These are phyloP conservation scores for Viscum album DNA, from an alignment of 177 flowering plant genomes.

Conservation along the genomic window DNA sequence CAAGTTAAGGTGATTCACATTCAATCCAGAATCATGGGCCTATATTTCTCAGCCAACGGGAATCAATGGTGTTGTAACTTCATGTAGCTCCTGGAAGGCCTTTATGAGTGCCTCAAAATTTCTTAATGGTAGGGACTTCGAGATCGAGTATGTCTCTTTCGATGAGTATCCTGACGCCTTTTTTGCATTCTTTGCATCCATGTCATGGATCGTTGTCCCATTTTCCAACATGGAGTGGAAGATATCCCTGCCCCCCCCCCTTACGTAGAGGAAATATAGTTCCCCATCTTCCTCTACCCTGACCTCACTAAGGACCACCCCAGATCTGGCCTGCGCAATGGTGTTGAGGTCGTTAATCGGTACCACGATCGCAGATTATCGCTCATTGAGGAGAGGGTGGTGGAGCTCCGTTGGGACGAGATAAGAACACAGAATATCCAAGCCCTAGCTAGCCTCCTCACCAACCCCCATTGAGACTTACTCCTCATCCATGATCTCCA, in stretches of 20 bases:
- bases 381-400: conserved; percentile 43
- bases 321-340: conserved; percentile 27
- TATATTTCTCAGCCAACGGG: conserved; percentile 85
- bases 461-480: conserved; percentile 36
- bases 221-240: conserved; percentile 53
- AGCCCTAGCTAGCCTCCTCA: conserved; percentile 34
- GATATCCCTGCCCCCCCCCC: conserved; percentile 35
- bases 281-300: conserved; percentile 49
- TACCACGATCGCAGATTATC: conserved; percentile 55
- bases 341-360: conserved; percentile 51
- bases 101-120: conserved; percentile 34
- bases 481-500: conserved; percentile 30
- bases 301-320: conserved; percentile 12
- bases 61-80: conserved; percentile 43
- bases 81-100: conserved; percentile 26
- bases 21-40: conserved; percentile 51
- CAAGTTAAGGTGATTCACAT: conserved; percentile 58
- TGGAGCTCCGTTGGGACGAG: conserved; percentile 43
- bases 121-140: conserved; percentile 28
- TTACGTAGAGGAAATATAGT: conserved; percentile 55
- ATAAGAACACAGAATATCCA: conserved; percentile 50
- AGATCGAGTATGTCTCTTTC: conserved; percentile 60
- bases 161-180: conserved; percentile 56
- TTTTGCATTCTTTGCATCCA: conserved; percentile 30
- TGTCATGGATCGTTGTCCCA: conserved; percentile 85